Conservation (phyloP, 116 monocot genomes). For the Zostera marina region DNA sequence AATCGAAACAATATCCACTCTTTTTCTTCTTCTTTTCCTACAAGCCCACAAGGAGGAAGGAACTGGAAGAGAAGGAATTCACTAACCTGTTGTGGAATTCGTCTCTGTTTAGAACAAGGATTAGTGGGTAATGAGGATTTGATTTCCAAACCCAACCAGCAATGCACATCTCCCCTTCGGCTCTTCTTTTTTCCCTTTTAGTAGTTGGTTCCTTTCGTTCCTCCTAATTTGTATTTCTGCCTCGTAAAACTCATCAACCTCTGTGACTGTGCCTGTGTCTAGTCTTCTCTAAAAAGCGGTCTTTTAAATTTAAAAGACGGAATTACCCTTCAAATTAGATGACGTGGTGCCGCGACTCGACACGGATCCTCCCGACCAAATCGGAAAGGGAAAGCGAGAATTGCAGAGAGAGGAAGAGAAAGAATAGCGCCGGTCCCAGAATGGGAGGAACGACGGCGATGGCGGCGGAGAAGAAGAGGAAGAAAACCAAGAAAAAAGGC, state of each 20-base stretch:
- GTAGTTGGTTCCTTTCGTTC: too few relatives aligned
- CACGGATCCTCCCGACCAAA: too few relatives aligned
- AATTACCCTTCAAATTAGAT: too few relatives aligned
- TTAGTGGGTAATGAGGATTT: constrained; percentile 43
- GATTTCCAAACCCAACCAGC: constrained; percentile 64
- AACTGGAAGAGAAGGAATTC: not conserved
- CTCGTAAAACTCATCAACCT: not conserved
- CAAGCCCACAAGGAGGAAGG: not conserved
- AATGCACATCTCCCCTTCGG: constrained; percentile 33
- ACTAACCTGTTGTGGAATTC: constrained; percentile 48
- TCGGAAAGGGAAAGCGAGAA: not conserved
- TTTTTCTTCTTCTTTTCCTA: not conserved
- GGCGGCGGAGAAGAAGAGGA: constrained; percentile 13
- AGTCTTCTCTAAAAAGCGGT: too few relatives aligned
- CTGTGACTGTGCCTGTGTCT: too few relatives aligned
- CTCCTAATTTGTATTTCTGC: constrained; percentile 1
- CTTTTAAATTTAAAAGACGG: too few relatives aligned
- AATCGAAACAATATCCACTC: not conserved
- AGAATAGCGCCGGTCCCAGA: constrained; percentile 8
- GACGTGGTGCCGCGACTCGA: too few relatives aligned
- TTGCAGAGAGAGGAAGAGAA: not conserved
- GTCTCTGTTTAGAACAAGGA: constrained; percentile 56
- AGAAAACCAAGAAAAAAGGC: constrained; percentile 27
- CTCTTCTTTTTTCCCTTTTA: not conserved
- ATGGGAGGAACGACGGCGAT: constrained; percentile 10